These are phyloP conservation scores for Drosera spatulata DNA, from an alignment of 179 eudicot genomes.

Conservation along the genomic window DNA sequence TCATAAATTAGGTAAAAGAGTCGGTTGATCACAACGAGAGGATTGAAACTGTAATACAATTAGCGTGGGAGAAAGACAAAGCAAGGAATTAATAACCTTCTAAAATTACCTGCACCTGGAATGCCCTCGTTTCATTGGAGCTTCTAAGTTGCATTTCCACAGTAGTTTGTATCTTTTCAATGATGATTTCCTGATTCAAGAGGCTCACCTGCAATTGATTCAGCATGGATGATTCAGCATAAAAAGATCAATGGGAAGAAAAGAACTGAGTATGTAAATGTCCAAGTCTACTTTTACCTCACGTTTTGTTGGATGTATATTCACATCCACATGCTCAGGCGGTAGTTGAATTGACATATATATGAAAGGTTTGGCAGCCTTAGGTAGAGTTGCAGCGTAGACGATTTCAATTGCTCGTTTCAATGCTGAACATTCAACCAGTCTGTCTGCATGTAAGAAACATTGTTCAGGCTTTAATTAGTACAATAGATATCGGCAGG, in stretches of 20 bases:
- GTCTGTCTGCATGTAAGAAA: conserved; percentile 47
- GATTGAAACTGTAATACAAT: no score
- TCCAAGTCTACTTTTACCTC: conserved; percentile 41
- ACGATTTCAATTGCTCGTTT: conserved; percentile 96
- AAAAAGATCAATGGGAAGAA: not conserved
- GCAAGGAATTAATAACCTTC: not conserved
- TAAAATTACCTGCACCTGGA: conserved; percentile 65
- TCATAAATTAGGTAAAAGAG: no score
- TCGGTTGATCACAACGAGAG: no score
- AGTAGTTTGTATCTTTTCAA: conserved; percentile 84
- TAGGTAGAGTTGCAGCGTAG: conserved; percentile 89
- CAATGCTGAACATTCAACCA: conserved; percentile 86
- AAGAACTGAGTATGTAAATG: not conserved
- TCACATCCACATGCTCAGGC: conserved; percentile 91
- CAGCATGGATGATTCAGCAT: not conserved
- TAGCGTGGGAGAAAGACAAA: no score
- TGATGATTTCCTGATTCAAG: conserved; percentile 86
- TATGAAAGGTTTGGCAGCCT: conserved; percentile 96
- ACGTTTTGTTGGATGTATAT: conserved; percentile 96
- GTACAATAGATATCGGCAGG: not conserved
- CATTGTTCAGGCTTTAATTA: not conserved
- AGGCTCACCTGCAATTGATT: conserved; percentile 69
- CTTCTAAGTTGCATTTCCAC: conserved; percentile 65
- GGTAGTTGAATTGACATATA: conserved; percentile 88
- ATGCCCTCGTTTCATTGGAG: conserved; percentile 74